phyloP scores from a whole-genome alignment of 257 asterid genomes.

The Solanum pinnatisectum region DNA sequence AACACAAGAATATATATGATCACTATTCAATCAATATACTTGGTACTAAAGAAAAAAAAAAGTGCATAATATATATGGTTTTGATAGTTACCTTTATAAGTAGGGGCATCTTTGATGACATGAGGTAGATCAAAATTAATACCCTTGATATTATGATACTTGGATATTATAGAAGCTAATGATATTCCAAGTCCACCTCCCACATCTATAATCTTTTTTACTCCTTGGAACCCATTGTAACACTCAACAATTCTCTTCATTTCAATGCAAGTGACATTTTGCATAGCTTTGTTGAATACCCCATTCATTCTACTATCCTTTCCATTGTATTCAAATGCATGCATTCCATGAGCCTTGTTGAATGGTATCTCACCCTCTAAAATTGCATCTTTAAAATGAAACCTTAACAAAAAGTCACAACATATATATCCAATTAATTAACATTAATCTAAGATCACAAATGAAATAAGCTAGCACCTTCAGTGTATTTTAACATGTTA shows the following conservation, averaged over 20 bases:
- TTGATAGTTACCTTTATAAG: background rate
- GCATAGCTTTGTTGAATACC: slow-evolving; percentile 11
- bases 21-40: background rate
- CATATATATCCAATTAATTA: background rate
- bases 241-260: slow-evolving; percentile 9
- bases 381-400: background rate
- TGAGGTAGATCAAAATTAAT: slow-evolving; percentile 2
- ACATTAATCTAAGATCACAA: background rate
- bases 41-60: background rate
- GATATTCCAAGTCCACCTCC: slow-evolving; percentile 16
- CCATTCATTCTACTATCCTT: slow-evolving; percentile 9
- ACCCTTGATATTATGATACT: slow-evolving; percentile 1
- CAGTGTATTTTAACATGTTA: background rate
- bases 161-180: background rate
- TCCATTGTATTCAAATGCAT: background rate
- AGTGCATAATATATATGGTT: background rate
- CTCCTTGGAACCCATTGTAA: slow-evolving; percentile 14
- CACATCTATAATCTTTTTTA: slow-evolving; percentile 14
- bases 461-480: background rate
- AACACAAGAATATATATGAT: background rate
- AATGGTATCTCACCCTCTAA: slow-evolving; percentile 9
- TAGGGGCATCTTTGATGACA: background rate
- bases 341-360: slow-evolving; percentile 1
- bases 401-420: background rate
- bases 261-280: background rate